Conservation (phyloP, 2,329 filamentous ascomycete genomes). For the Arthrobotrys entomopaga region DNA sequence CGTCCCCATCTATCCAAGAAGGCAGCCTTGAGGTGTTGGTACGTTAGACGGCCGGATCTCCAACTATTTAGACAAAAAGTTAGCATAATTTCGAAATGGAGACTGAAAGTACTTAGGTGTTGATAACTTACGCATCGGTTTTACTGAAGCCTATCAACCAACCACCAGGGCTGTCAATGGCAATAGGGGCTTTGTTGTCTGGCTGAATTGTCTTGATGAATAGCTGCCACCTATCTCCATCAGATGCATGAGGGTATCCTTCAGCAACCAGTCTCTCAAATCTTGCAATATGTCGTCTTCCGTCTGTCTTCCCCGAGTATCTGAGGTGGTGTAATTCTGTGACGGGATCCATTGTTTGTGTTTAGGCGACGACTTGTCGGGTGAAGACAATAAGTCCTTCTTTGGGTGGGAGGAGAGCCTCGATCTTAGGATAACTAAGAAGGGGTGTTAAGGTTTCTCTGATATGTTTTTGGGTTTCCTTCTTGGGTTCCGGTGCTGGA, state of each 20-base stretch:
- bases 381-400: constrained; percentile 43
- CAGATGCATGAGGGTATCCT: constrained; percentile 58
- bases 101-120: neutral
- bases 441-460: constrained; percentile 31
- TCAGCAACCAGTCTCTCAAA: constrained; percentile 57
- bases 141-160: constrained; percentile 59
- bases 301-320: constrained; percentile 58
- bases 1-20: constrained; percentile 59
- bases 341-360: constrained; percentile 49
- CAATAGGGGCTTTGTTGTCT: constrained; percentile 54
- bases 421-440: constrained; percentile 48
- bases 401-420: constrained; percentile 47
- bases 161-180: constrained; percentile 56
- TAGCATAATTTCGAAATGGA: constrained; percentile 10
- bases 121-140: constrained; percentile 52
- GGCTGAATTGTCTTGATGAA: constrained; percentile 59
- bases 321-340: constrained; percentile 58
- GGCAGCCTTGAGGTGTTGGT: constrained; percentile 58
- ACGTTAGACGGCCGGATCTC: constrained; percentile 56
- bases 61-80: constrained; percentile 16
- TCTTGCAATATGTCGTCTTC: constrained; percentile 58
- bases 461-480: constrained; percentile 19
- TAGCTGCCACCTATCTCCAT: constrained; percentile 59
- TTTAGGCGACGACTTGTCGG: constrained; percentile 36
- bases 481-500: constrained; percentile 22